These are phyloP conservation scores for Aspergillus texensis DNA, from an alignment of 2,329 filamentous ascomycete genomes.

Conservation along the genomic window DNA sequence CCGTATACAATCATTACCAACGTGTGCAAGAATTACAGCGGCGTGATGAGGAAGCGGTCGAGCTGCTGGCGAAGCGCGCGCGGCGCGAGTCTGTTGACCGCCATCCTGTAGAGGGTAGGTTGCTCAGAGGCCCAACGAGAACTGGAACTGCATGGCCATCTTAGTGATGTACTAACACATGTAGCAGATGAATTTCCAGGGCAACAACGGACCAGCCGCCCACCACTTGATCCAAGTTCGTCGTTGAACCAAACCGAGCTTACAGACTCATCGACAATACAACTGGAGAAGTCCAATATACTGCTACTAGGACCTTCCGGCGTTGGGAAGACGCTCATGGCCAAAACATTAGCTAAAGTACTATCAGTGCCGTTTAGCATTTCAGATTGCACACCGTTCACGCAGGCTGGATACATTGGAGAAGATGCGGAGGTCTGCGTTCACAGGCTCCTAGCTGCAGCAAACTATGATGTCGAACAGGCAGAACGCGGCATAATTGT, in stretches of 20 bases:
- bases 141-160: not conserved
- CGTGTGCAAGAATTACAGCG: constrained; percentile 75
- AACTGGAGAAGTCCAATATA: constrained; percentile 94
- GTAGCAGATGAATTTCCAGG: constrained; percentile 64
- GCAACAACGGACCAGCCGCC: constrained; percentile 57
- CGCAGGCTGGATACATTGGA: constrained; percentile 95
- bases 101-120: constrained; percentile 77
- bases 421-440: constrained; percentile 97
- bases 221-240: constrained; percentile 33
- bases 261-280: constrained; percentile 63
- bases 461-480: constrained; percentile 82
- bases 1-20: constrained; percentile 97
- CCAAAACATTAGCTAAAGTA: constrained; percentile 83
- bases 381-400: constrained; percentile 93
- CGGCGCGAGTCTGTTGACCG: constrained; percentile 68
- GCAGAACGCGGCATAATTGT: constrained; percentile 93
- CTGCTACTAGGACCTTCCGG: constrained; percentile 89
- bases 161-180: not conserved
- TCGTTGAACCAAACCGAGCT: constrained; percentile 43
- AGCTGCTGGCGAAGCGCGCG: constrained; percentile 70
- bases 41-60: constrained; percentile 77
- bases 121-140: not conserved
- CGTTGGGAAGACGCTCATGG: constrained; percentile 94
- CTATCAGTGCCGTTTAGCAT: constrained; percentile 96
- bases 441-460: constrained; percentile 82